Base-by-base conservation (phyloP, 2,329 filamentous ascomycete species). In the Aspergillus uvarum region DNA sequence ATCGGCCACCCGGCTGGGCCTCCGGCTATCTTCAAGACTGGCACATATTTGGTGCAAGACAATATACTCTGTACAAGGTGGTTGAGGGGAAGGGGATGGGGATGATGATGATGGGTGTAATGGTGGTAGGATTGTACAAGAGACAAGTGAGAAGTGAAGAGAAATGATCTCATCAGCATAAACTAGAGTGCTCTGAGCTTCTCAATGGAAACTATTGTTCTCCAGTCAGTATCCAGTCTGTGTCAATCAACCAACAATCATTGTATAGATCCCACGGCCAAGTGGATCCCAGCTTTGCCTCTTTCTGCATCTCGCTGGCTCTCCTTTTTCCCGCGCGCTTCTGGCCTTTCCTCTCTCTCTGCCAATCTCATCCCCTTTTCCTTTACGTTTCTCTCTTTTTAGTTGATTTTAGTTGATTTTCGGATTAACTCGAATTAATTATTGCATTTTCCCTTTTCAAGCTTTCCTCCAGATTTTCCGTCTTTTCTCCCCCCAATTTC, bases 271-370 rank as follows among this genome's bases (percentile, higher is more conserved):
- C 29, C 32, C 29, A 19, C 26, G 24, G 24, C 26, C 22, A 35
- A 16, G 32, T 44, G 38, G 6, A 35, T 35, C 11, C 12, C 47
- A 22, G 21, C 42, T 53, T 26, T 24, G 24, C 44, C n/a, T 29
- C 44, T 51, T 38, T 50, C 8, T 35, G 21, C 8, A 21, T 35
- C 56, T 54, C 51, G 24, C 42, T 44, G 47, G 32, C 35, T 16
- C 42, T 31, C 31, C 29, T 55, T 54, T 47, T 44, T 31, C 32
- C 32, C 31, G n/a, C 22, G 29, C 59, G 29, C 44, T 61, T 38
- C 32, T 22, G 19, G 21, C 47, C 24, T 26, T 48, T 6, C 10
- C n/a, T 11, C 21, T 44, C 35, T 29, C 51, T 47, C 38, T 44
- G 38, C 38, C 38, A 44, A 44, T 44, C 38, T 44, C 16, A n/a